Evolutionary conservation across 805 yeast genomes (phyloP).

Genomic region (Zygosaccharomyces lentus): DNA sequence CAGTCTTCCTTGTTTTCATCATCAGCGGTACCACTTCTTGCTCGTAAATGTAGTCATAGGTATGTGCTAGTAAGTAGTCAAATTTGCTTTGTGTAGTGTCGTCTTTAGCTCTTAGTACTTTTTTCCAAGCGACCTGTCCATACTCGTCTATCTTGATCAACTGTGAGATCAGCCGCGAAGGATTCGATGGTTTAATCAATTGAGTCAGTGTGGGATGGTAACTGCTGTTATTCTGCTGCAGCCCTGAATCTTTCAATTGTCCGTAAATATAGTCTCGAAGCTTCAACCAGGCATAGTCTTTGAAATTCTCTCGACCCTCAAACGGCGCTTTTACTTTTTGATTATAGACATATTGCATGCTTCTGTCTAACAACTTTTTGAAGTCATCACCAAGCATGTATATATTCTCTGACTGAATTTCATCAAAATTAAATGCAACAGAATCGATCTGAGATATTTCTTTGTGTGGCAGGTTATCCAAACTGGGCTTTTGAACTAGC

Average conservation of each 20-base stretch:
- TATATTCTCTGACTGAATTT: slow-evolving; percentile 6
- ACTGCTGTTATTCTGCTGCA: slow-evolving; percentile 2
- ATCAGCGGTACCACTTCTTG: slow-evolving; percentile 26
- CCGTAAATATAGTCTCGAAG: slow-evolving; percentile 18
- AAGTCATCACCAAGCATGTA: slow-evolving; percentile 13
- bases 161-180: slow-evolving; percentile 16
- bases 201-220: slow-evolving; percentile 13
- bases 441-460: slow-evolving; percentile 7
- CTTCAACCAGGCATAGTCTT: slow-evolving; percentile 14
- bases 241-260: slow-evolving; percentile 12
- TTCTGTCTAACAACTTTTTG: slow-evolving; percentile 11
- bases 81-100: slow-evolving; percentile 11
- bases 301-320: slow-evolving; percentile 7
- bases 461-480: slow-evolving; percentile 17
- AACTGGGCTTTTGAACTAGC: slow-evolving; percentile 16
- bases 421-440: slow-evolving; percentile 9
- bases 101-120: slow-evolving; percentile 7
- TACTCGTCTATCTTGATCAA: slow-evolving; percentile 13
- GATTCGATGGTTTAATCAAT: slow-evolving; percentile 18
- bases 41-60: slow-evolving; percentile 20
- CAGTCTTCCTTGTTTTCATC: slow-evolving; percentile 16
- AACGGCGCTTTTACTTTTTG: slow-evolving; percentile 14
- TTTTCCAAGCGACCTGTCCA: slow-evolving; percentile 11
- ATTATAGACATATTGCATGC: slow-evolving; percentile 18
- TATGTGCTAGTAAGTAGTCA: slow-evolving; percentile 15